A percentile compares a stretch with the other conserved stretches of the same genome.
Conservation (phyloP, 345 rosid species). For the Orychophragmus violaceus region DNA sequence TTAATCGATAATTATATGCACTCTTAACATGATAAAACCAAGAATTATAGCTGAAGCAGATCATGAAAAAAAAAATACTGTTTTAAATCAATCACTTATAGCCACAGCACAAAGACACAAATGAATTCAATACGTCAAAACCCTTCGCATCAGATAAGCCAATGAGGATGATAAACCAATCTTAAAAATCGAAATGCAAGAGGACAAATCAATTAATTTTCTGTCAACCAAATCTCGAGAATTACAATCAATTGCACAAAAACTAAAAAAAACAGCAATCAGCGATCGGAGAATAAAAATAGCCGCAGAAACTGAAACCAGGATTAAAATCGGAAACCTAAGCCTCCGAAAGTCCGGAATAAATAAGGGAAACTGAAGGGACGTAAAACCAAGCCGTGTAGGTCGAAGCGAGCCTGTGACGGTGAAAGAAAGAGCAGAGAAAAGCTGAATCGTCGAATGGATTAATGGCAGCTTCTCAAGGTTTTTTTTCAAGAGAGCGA, state of each 20-base stretch:
- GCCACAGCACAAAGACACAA: neutral
- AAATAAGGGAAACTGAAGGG: neutral
- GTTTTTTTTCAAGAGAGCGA: slow-evolving; percentile 23
- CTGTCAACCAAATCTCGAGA: slow-evolving; percentile 6
- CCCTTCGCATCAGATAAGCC: neutral
- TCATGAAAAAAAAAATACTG: no score
- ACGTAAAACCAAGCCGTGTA: slow-evolving; percentile 14
- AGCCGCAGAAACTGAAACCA: slow-evolving; percentile 25
- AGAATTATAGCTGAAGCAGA: neutral
- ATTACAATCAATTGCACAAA: slow-evolving; percentile 16
- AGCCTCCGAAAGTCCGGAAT: no score
- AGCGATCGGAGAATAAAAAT: slow-evolving; percentile 4
- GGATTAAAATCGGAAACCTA: slow-evolving; percentile 23
- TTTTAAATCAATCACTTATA: neutral
- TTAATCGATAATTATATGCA: no score
- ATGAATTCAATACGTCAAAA: no score
- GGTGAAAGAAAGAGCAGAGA: slow-evolving; percentile 28
- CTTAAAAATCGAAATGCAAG: neutral
- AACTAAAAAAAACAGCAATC: neutral
- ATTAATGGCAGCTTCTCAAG: slow-evolving; percentile 35
- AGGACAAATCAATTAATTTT: slow-evolving; percentile 5
- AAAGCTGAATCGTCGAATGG: slow-evolving; percentile 26
- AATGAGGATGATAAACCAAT: slow-evolving; percentile 3
- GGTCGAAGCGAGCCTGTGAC: slow-evolving; percentile 49
- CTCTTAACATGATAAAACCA: no score